These are phyloP conservation scores for Thielaviopsis populi DNA, from an alignment of 2,329 filamentous ascomycete genomes.

Conservation along the genomic window DNA sequence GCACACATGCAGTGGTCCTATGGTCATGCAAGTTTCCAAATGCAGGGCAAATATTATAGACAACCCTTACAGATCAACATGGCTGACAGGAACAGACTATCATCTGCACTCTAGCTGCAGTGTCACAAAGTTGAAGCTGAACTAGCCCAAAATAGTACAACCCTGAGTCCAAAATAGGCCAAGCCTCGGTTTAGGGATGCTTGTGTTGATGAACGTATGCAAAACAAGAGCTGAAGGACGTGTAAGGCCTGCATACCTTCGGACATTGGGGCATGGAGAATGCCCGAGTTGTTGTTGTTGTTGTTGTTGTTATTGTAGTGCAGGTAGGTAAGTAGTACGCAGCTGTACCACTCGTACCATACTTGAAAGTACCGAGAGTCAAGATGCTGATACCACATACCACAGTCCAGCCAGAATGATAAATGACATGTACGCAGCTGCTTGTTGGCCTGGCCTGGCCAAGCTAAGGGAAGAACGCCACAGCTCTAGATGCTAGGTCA, in stretches of 20 bases:
- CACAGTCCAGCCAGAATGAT: not conserved
- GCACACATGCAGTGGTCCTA: not conserved
- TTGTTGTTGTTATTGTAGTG: not conserved
- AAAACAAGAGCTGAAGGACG: not conserved
- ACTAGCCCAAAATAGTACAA: not conserved
- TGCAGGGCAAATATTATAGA: not conserved
- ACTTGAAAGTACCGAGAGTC: not conserved
- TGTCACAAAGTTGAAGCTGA: not conserved
- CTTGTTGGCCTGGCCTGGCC: not conserved
- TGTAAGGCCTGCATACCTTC: not conserved
- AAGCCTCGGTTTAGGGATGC: not conserved
- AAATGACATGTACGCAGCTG: not conserved
- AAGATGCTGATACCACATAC: not conserved
- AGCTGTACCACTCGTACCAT: not conserved
- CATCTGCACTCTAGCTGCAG: not conserved
- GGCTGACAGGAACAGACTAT: not conserved
- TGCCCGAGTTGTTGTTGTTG: not conserved
- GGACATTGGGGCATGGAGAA: not conserved
- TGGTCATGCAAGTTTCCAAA: not conserved
- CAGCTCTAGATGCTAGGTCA: not conserved
- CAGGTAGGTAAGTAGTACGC: not conserved
- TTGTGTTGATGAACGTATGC: not conserved
- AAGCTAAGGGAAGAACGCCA: not conserved
- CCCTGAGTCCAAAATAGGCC: not conserved
- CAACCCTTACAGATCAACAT: not conserved